Evolutionary conservation across 306 rosid species (phyloP), one percentile per base, ranked within the genome.

Genomic region (Chamaecrista fasciculata): DNA sequence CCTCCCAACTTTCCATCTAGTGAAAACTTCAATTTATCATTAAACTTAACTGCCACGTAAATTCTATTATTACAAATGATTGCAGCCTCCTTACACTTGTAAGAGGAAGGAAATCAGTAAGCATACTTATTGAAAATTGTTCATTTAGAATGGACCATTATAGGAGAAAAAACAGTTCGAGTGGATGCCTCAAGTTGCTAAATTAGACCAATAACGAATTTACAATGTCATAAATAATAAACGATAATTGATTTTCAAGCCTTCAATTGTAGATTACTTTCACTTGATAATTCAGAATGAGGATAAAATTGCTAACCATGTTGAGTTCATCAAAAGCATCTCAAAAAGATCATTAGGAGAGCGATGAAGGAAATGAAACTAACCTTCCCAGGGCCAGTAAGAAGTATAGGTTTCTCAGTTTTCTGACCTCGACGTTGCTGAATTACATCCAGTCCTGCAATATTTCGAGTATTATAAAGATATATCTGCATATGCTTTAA

Each of bases 361-460:
- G 43, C 64, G 24, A 33, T 21, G 31, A 18, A 59, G 40, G 28
- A 10, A 18, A 39, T 4, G 66, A 50, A 71, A 23, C 78, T 57
- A 62, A 88, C 98, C 96, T 94, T 94, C 55, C 98, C 97, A 11
- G 94, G 98, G 23, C 97, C 97, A 0, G 84, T 80, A 37, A 94
- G 97, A 65, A 94, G 98, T 67, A 85, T 59, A 29, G 96, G 96
- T 73, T 90, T 94, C 56, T 86, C 87, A 18, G 94, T 88, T 57
- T 70, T 82, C 83, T 73, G 90, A 67, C 97, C 87, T 63, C 98
- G 87, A 56, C 96, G 96, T 72, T 83, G 91, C 84, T 90, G 94
- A 80, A 94, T 90, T 58, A 84, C 83, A 79, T 85, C 91, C 75
- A 94, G 51, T 61, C 98, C 98, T 94, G 77, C 34, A 63, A 44